These are phyloP conservation scores for Medicago arabica DNA, from an alignment of 306 rosid genomes.

Conservation along the genomic window DNA sequence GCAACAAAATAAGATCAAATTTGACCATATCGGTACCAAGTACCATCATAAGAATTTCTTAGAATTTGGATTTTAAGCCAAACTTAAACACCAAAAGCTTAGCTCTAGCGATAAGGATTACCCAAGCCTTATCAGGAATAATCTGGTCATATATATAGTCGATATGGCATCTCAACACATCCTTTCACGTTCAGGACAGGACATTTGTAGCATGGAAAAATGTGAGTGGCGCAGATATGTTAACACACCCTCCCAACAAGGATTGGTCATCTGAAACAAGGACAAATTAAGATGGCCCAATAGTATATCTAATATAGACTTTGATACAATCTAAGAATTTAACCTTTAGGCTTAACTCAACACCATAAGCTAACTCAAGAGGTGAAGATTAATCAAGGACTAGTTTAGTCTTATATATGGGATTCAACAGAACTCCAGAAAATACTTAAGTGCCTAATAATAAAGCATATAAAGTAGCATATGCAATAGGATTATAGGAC, in stretches of 20 bases:
- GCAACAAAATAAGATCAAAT: too few species aligned
- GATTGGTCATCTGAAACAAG: not conserved
- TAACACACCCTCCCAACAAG: too few species aligned
- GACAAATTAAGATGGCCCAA: not conserved
- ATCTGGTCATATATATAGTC: not conserved
- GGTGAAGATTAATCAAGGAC: not conserved
- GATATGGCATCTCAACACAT: not conserved
- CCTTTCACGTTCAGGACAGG: not conserved
- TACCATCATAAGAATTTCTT: slow-evolving; percentile 7
- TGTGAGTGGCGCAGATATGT: too few species aligned
- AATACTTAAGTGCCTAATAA: slow-evolving; percentile 5
- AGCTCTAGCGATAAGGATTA: not conserved
- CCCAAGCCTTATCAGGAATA: not conserved
- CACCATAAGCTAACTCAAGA: not conserved
- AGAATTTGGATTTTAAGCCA: not conserved
- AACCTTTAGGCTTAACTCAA: not conserved
- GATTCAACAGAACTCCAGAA: not conserved
- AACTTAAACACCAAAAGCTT: not conserved
- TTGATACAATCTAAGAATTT: not conserved
- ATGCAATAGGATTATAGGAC: slow-evolving; percentile 14
- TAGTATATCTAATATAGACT: not conserved
- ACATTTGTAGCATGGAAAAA: too few species aligned
- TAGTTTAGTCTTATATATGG: not conserved
- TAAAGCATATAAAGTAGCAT: not conserved
- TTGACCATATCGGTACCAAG: not conserved